Evolutionary conservation across 768 basidiomycete species (phyloP).

Genomic region (Rhodotorula babjevae): DNA sequence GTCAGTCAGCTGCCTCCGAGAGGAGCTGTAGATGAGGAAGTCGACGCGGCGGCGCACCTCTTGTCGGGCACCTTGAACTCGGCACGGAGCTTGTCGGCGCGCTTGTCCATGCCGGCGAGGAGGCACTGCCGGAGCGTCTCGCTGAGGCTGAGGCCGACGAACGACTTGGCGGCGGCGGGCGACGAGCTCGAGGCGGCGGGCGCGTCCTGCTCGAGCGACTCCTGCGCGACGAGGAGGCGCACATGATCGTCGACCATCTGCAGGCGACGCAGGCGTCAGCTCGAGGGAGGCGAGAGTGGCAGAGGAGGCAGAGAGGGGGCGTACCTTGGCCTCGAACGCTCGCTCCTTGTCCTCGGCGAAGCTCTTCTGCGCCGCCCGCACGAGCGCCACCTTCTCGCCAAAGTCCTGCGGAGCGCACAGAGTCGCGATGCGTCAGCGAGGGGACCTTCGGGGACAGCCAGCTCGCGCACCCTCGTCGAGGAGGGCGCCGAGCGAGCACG

Average conservation of each 20-base stretch:
- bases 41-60: constrained; percentile 54
- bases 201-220: constrained; percentile 78
- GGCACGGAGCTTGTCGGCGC: constrained; percentile 77
- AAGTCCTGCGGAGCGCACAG: constrained; percentile 57
- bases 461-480: too few relatives aligned
- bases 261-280: too few relatives aligned
- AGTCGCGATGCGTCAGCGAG: too few relatives aligned
- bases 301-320: neutral
- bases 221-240: constrained; percentile 71
- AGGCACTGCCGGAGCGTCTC: constrained; percentile 77
- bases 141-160: constrained; percentile 79
- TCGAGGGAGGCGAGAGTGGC: too few relatives aligned
- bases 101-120: constrained; percentile 71
- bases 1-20: too few relatives aligned
- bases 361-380: constrained; percentile 82
- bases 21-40: neutral
- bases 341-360: constrained; percentile 93
- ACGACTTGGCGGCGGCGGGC: constrained; percentile 55
- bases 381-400: constrained; percentile 61
- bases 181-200: constrained; percentile 45
- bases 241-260: constrained; percentile 88
- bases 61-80: constrained; percentile 96
- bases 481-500: neutral
- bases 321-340: constrained; percentile 59
- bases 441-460: too few relatives aligned